These are phyloP conservation scores for Geotrichum klebahnii DNA, from an alignment of 1,139 yeast genomes.

Conservation along the genomic window DNA sequence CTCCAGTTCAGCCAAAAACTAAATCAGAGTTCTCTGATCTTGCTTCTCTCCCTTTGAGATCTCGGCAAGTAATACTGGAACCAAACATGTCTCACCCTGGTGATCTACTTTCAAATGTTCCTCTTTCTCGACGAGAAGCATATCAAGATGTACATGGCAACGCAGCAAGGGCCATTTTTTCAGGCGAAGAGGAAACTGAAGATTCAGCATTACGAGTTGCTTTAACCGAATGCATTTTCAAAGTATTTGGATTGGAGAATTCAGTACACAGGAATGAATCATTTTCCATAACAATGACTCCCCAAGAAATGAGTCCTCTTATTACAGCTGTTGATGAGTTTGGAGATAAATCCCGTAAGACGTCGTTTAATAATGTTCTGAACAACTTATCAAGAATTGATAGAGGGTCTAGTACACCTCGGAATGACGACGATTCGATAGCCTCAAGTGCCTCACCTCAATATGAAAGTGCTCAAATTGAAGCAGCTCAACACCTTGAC, in stretches of 20 bases:
- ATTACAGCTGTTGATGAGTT: slow-evolving; percentile 18
- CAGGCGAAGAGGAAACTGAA: slow-evolving; percentile 71
- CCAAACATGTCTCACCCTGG: slow-evolving; percentile 73
- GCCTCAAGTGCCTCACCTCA: slow-evolving; percentile 19
- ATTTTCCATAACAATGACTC: neutral
- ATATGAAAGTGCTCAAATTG: slow-evolving; percentile 53
- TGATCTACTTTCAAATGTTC: slow-evolving; percentile 76
- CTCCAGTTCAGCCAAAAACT: slow-evolving; percentile 2
- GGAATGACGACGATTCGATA: slow-evolving; percentile 18
- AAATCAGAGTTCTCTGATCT: neutral
- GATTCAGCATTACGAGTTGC: slow-evolving; percentile 68
- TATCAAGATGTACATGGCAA: slow-evolving; percentile 6
- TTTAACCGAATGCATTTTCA: slow-evolving; percentile 69
- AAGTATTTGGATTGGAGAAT: slow-evolving; percentile 64
- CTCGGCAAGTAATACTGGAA: slow-evolving; percentile 63
- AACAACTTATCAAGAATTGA: slow-evolving; percentile 18
- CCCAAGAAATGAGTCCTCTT: slow-evolving; percentile 10
- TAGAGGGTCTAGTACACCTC: slow-evolving; percentile 1
- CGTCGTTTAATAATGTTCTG: slow-evolving; percentile 19
- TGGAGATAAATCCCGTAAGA: slow-evolving; percentile 12
- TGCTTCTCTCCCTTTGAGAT: slow-evolving; percentile 30
- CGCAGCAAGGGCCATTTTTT: slow-evolving; percentile 36
- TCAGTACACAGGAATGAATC: slow-evolving; percentile 21
- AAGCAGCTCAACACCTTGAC: slow-evolving; percentile 61
- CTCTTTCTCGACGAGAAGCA: slow-evolving; percentile 50